Base-by-base conservation (phyloP, 768 basidiomycete species). In the Xerocomellus amylosporus region DNA sequence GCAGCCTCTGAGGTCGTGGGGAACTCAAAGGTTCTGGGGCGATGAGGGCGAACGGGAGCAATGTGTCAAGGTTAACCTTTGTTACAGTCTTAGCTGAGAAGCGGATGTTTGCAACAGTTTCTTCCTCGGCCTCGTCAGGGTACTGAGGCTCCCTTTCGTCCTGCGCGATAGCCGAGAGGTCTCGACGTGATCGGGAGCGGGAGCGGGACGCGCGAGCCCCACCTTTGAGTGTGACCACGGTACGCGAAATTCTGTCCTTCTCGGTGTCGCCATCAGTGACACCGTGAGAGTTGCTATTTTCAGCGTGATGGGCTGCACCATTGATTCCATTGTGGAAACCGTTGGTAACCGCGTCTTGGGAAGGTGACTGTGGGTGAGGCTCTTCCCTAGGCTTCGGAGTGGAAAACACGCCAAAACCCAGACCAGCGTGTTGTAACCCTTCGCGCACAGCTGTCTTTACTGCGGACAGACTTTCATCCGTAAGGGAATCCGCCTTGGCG, bases 1-100 rank as follows among this genome's bases (percentile, higher is more conserved):
- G 58, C 30, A 39, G 30, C 55, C 46, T 53, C 36, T 34, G 64
- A 15, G 53, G 37, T 54, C 74, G 71, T 28, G 79, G 76, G 46
- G 71, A 69, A 50, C 74, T 73, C 43, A 70, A 74, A 34, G 74
- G 66, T 71, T 93, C 87, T 3, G 90, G 91, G 20, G 86, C 78
- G 64, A 93, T 87, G 44, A 93, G 72, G 8, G 89, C 89, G 64
- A 93, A 93, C 6, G 90, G 90, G 58, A 93, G 77, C 20, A 86
- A 69, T 13, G 74, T 70, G 26, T 70, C 74, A 46, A 91, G 72
- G 63, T 85, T 82, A 10, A 74, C 74, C 64, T 82, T 85, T 15
- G 86, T 77, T 22, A 91, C 77, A 47, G 80, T 74, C 51, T 82
- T 78, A 8, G 88, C 89, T 10, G 87, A 89, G 73, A 90, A 90